phyloP scores from a whole-genome alignment of 352 stramenopile genomes.

The Thalassiosira sp. region DNA sequence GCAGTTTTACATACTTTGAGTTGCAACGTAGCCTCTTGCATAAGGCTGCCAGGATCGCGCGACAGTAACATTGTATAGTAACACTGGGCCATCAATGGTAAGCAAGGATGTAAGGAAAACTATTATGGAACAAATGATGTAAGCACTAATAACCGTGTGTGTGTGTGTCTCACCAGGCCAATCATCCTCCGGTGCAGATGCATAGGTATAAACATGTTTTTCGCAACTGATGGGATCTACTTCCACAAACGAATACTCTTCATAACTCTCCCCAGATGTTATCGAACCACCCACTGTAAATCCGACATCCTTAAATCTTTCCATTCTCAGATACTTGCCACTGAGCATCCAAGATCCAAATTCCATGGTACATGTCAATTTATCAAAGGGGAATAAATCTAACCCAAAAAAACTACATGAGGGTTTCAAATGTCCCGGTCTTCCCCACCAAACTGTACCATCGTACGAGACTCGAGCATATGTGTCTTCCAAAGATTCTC shows the following conservation, averaged over 20 bases:
- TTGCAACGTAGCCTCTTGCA: conserved; percentile 38
- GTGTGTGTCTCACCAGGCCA: conserved; percentile 44
- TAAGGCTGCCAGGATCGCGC: conserved; percentile 50
- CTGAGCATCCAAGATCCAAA: conserved; percentile 49
- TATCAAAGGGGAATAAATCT: conserved; percentile 55
- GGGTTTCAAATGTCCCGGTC: conserved; percentile 43
- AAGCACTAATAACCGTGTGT: too few species aligned
- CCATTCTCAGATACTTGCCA: conserved; percentile 42
- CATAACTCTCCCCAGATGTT: conserved; percentile 46
- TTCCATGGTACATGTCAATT: conserved; percentile 48
- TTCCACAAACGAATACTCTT: conserved; percentile 36
- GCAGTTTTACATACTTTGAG: conserved; percentile 9
- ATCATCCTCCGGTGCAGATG: conserved; percentile 32
- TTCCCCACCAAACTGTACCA: conserved; percentile 43
- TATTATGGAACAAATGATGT: neutral
- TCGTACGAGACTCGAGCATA: conserved; percentile 37
- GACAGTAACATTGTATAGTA: conserved; percentile 49
- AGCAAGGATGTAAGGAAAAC: too few species aligned
- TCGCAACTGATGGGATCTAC: conserved; percentile 17
- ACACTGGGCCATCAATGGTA: neutral
- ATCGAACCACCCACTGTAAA: conserved; percentile 31
- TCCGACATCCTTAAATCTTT: conserved; percentile 12
- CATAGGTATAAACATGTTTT: conserved; percentile 40
- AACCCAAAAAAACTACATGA: conserved; percentile 57
- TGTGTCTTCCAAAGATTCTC: conserved; percentile 31